phyloP scores from a whole-genome alignment of 2,329 filamentous ascomycete genomes.

The Zasmidium angulare region DNA sequence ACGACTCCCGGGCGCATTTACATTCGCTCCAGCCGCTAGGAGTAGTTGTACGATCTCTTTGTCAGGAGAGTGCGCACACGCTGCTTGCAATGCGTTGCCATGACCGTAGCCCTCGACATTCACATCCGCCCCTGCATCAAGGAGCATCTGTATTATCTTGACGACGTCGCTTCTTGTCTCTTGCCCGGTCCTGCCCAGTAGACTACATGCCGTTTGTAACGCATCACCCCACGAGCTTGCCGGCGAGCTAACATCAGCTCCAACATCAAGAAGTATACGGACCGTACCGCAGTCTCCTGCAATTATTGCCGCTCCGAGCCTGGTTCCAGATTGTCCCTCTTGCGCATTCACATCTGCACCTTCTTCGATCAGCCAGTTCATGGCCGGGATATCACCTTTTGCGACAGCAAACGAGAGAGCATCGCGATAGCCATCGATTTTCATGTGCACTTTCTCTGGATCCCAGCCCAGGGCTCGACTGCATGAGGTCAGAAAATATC shows the following conservation, averaged over 20 bases:
- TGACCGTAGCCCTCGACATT: constrained; percentile 8
- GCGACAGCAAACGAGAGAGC: background rate
- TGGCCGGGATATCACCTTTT: background rate
- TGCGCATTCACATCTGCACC: constrained; percentile 9
- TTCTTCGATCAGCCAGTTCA: background rate
- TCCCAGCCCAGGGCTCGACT: background rate
- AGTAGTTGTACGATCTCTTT: constrained; percentile 20
- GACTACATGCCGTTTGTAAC: constrained; percentile 12
- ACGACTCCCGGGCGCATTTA: constrained; percentile 12
- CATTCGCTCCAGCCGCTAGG: constrained; percentile 19
- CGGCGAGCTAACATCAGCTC: constrained; percentile 17
- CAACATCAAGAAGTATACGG: constrained; percentile 1
- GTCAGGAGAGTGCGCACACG: no score
- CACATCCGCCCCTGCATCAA: constrained; percentile 17
- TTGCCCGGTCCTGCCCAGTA: background rate
- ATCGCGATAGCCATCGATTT: background rate
- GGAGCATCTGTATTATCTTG: constrained; percentile 13
- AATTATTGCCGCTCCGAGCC: background rate
- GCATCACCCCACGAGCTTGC: constrained; percentile 7
- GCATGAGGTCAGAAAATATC: background rate
- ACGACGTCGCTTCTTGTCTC: no score
- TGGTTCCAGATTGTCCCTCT: background rate
- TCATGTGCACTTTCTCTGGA: background rate
- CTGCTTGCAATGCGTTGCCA: constrained; percentile 15
- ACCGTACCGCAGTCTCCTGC: no score